phyloP scores from a whole-genome alignment of 2,329 filamentous ascomycete genomes.

The Clonostachys byssicola region DNA sequence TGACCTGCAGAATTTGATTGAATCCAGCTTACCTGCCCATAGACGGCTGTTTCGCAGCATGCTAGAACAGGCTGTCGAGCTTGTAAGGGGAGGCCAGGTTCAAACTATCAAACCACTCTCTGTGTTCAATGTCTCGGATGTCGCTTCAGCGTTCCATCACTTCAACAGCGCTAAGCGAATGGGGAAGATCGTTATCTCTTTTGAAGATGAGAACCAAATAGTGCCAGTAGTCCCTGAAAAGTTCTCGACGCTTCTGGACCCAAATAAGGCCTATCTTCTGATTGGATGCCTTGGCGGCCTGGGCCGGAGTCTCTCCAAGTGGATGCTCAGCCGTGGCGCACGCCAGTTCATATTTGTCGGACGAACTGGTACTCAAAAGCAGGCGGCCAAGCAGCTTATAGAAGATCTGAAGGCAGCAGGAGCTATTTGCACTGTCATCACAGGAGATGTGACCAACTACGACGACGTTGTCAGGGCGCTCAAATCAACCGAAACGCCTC shows the following conservation, averaged over 20 bases:
- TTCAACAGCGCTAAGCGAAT: conserved; percentile 31
- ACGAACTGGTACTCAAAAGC: conserved; percentile 15
- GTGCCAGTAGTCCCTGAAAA: conserved; percentile 3
- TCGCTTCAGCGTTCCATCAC: conserved; percentile 22
- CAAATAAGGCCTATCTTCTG: conserved; percentile 9
- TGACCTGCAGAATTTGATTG: conserved; percentile 3
- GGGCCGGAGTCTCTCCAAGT: conserved; percentile 20
- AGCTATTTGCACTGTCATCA: conserved; percentile 11
- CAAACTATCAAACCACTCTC: conserved; percentile 5
- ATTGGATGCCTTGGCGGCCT: conserved; percentile 19
- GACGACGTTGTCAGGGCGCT: conserved; percentile 9
- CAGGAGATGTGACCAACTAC: conserved; percentile 10
- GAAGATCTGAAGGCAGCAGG: conserved; percentile 9
- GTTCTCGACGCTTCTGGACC: conserved; percentile 2
- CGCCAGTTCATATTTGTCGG: conserved; percentile 22
- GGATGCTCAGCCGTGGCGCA: conserved; percentile 22
- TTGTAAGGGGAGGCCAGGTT: conserved; percentile 9
- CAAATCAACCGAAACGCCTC: conserved; percentile 5
- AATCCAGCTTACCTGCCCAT: neutral
- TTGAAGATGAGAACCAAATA: conserved; percentile 6
- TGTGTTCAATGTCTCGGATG: conserved; percentile 6
- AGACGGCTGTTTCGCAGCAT: neutral
- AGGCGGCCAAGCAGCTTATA: conserved; percentile 10
- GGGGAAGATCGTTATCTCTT: conserved; percentile 29
- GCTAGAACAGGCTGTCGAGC: conserved; percentile 2